Percentiles rank a stretch among this genome's conserved stretches.
Conservation (phyloP, 129 eudicot species). For the Scalesia atractyloides region DNA sequence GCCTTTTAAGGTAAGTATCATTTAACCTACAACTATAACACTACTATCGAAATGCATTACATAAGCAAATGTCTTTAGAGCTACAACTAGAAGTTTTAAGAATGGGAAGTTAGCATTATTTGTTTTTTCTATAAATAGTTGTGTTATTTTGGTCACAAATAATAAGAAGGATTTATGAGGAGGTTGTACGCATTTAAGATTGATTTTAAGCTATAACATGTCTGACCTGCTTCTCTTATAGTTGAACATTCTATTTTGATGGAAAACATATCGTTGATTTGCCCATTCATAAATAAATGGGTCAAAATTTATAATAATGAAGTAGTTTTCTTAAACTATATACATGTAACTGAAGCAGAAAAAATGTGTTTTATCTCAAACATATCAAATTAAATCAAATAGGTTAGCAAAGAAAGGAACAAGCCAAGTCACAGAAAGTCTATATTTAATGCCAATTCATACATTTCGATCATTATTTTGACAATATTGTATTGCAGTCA, state of each 20-base stretch:
- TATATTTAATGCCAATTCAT: not conserved
- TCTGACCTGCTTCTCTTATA: not conserved
- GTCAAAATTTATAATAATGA: not conserved
- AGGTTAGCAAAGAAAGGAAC: not conserved
- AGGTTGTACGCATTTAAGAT: not conserved
- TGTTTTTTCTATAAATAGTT: not conserved
- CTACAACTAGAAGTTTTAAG: not conserved
- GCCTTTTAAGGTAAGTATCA: constrained; percentile 67
- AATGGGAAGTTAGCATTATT: too few species aligned
- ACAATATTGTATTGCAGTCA: not conserved
- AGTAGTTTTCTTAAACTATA: not conserved
- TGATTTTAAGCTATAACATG: not conserved
- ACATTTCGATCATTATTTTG: not conserved
- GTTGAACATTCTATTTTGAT: not conserved
- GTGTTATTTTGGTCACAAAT: not conserved
- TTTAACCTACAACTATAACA: constrained; percentile 1
- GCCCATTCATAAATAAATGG: not conserved
- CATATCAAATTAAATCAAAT: not conserved
- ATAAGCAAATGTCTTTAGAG: not conserved
- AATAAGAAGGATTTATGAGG: not conserved
- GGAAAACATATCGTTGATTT: not conserved
- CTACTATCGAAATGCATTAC: not conserved
- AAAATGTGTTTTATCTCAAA: not conserved
- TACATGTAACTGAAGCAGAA: not conserved
- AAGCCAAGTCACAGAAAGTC: not conserved